Percentiles rank a stretch among this genome's conserved stretches.
phyloP scores from a whole-genome alignment of 192 early-diverging fungal genomes.

The Backusella liffmaniae region DNA sequence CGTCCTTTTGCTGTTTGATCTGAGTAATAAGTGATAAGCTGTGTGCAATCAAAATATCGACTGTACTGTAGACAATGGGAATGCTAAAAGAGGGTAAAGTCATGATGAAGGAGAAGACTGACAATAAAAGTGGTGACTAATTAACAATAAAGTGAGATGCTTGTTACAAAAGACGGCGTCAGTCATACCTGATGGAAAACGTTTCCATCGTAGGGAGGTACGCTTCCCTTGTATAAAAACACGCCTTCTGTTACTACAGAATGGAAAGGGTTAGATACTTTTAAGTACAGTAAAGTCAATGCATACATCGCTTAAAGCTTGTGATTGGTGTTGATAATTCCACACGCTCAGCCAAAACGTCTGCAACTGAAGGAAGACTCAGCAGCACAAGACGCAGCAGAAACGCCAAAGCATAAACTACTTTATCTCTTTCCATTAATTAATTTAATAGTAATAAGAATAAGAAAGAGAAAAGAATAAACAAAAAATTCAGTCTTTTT shows the following conservation, averaged over 20 bases:
- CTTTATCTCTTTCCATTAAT: neutral
- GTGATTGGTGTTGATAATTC: slow-evolving; percentile 89
- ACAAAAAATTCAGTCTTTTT: too few species aligned
- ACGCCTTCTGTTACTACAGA: slow-evolving; percentile 81
- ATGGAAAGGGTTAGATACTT: neutral
- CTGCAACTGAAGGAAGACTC: slow-evolving; percentile 44
- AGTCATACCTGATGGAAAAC: slow-evolving; percentile 78
- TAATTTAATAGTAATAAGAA: too few species aligned
- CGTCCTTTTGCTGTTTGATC: slow-evolving; percentile 31
- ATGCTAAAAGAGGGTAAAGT: slow-evolving; percentile 53
- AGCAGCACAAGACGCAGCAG: slow-evolving; percentile 44
- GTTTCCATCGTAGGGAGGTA: slow-evolving; percentile 87
- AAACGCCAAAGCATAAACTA: slow-evolving; percentile 28
- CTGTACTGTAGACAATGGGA: slow-evolving; percentile 51
- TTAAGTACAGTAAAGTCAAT: neutral
- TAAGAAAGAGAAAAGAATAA: neutral
- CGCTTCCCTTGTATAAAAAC: slow-evolving; percentile 66
- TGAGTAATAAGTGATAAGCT: slow-evolving; percentile 57
- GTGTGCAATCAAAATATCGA: slow-evolving; percentile 68
- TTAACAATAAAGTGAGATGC: neutral
- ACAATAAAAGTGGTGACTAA: slow-evolving; percentile 73
- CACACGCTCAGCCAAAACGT: slow-evolving; percentile 52
- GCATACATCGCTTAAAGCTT: slow-evolving; percentile 75
- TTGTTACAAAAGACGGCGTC: neutral
- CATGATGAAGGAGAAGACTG: slow-evolving; percentile 64